Evolutionary conservation across 352 stramenopile genomes (phyloP).

Genomic region (Phytophthora cryptogea): DNA sequence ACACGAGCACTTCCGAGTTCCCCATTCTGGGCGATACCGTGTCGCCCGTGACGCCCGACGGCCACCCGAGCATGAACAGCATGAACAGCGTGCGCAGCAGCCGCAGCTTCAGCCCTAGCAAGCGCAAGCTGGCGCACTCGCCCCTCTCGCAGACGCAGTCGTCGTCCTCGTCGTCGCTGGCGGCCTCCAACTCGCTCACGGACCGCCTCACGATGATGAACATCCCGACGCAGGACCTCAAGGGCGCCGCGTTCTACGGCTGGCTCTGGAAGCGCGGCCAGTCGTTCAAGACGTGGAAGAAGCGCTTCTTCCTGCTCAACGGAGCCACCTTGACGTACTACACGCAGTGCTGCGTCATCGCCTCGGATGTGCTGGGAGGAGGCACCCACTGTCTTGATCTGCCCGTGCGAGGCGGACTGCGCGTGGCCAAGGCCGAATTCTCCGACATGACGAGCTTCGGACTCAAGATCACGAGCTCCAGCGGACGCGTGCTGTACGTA

Average conservation of each 20-base stretch:
- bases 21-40: slow-evolving; percentile 37
- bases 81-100: slow-evolving; percentile 4
- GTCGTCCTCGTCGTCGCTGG: slow-evolving; percentile 27
- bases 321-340: slow-evolving; percentile 74
- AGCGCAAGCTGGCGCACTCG: slow-evolving; percentile 31
- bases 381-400: slow-evolving; percentile 65
- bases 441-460: slow-evolving; percentile 61
- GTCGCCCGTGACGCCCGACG: slow-evolving; percentile 30
- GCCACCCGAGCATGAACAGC: slow-evolving; percentile 29
- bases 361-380: slow-evolving; percentile 51
- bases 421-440: slow-evolving; percentile 47
- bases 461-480: slow-evolving; percentile 63
- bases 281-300: slow-evolving; percentile 82
- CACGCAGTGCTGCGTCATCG: slow-evolving; percentile 69
- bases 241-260: slow-evolving; percentile 65
- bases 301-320: slow-evolving; percentile 77
- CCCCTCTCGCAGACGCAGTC: slow-evolving; percentile 34
- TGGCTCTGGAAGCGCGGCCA: slow-evolving; percentile 82
- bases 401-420: slow-evolving; percentile 55
- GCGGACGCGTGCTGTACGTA: slow-evolving; percentile 57
- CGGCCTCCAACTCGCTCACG: slow-evolving; percentile 38
- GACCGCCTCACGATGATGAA: slow-evolving; percentile 70
- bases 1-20: slow-evolving; percentile 37
- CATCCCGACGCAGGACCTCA: slow-evolving; percentile 62
- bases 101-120: slow-evolving; percentile 29